Evolutionary conservation across 306 rosid genomes (phyloP), one percentile per base, ranked within the genome.

Genomic region (Vigna mungo): DNA sequence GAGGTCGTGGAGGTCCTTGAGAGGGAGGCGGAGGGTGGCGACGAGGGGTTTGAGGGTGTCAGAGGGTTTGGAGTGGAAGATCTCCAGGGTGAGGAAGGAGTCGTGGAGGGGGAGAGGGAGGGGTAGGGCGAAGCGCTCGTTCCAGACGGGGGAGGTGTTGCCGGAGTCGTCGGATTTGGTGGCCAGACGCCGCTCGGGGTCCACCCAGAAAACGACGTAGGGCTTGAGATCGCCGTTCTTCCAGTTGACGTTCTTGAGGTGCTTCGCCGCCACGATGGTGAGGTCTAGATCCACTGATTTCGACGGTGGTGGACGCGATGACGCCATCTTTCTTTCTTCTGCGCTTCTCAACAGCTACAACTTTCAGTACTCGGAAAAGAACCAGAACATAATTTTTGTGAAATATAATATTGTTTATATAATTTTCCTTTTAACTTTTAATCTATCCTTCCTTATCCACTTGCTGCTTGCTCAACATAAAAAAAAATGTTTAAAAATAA

Each of bases 181-280:
- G 75, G 96, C 98, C 13, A 93, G 92, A 0, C 98, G 93, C 16
- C 93, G 90, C 37, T 93, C 88, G 0, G 94, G 90, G 68, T 93
- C 94, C 27, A 90, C 79, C 94, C 96, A 93, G 84, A 93, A 93
- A 53, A 90, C 90, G 18, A 93, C 98, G 78, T 93, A 93, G 65
- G 98, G 89, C 37, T 89, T 88, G 82, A 93, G 98, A 63, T 85
- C 82, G 61, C 94, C 94, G 85, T 71, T 90, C 49, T 88, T 88
- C 98, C 98, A 93, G 85, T 93, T 93, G 25, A 93, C 94, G 88
- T 93, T 93, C 81, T 93, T 93, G 80, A 93, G 94, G 60, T 89
- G 93, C 90, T 93, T 93, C 30, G 93, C 96, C 36, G 96, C 86
- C 74, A 93, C 81, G 80, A 93, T 86, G 1, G 89, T 90, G 7